phyloP scores from a whole-genome alignment of 495 filamentous ascomycete genomes.

The Penicillium antarcticum region DNA sequence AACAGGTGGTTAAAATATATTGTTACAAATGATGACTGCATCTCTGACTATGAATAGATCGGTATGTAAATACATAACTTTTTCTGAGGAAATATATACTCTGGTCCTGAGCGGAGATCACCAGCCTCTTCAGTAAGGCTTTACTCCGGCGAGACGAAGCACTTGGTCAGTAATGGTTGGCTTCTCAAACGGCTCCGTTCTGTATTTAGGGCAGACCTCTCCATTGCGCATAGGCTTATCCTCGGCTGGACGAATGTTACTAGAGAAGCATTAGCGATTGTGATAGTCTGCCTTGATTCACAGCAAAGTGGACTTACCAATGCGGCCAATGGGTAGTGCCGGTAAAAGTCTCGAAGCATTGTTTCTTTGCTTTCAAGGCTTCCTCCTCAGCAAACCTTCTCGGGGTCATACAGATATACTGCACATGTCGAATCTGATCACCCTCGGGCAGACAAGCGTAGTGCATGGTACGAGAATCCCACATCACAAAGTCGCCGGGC shows the following conservation, averaged over 20 bases:
- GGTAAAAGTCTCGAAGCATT: conserved; percentile 26
- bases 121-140: too few species aligned
- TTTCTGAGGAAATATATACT: too few species aligned
- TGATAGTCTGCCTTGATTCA: background rate
- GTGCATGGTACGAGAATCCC: conserved; percentile 42
- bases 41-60: too few species aligned
- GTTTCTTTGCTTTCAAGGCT: conserved; percentile 23
- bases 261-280: background rate
- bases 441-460: conserved; percentile 35
- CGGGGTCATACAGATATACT: conserved; percentile 33
- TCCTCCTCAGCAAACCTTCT: conserved; percentile 18
- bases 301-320: conserved; percentile 14
- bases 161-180: conserved; percentile 22
- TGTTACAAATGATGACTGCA: too few species aligned
- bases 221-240: conserved; percentile 32
- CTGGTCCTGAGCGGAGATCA: too few species aligned
- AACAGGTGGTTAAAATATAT: too few species aligned
- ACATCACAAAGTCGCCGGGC: conserved; percentile 40
- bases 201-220: conserved; percentile 24
- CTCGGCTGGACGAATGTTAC: conserved; percentile 29
- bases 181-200: conserved; percentile 29
- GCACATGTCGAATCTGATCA: conserved; percentile 34
- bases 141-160: conserved; percentile 24
- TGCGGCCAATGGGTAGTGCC: conserved; percentile 35
- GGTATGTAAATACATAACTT: too few species aligned